Evolutionary conservation across 2,329 filamentous ascomycete species (phyloP).

Genomic region (Verticillium longisporum): DNA sequence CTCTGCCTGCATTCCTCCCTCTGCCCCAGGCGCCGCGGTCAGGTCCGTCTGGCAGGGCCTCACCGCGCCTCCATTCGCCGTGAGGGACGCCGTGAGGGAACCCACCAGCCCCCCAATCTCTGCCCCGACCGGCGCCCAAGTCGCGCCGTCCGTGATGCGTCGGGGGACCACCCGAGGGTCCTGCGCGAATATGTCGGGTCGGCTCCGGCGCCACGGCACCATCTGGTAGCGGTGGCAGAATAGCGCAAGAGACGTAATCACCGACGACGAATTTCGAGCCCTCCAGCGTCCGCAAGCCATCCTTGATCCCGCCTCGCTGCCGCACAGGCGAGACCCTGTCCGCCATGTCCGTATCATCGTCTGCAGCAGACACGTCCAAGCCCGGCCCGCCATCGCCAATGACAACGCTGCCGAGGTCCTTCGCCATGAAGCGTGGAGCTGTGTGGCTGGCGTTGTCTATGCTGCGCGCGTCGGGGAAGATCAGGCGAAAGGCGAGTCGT

Average conservation of each 20-base stretch:
- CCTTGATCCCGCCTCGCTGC: constrained; percentile 40
- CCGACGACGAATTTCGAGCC: constrained; percentile 81
- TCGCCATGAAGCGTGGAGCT: constrained; percentile 61
- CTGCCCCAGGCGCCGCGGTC: constrained; percentile 32
- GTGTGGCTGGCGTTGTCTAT: constrained; percentile 10
- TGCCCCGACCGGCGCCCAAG: constrained; percentile 23
- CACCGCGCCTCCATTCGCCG: constrained; percentile 63
- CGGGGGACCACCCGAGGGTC: not conserved
- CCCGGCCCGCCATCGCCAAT: constrained; percentile 50
- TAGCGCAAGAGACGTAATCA: constrained; percentile 79
- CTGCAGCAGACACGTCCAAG: constrained; percentile 16
- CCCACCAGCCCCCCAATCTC: constrained; percentile 27
- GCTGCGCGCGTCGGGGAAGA: constrained; percentile 66
- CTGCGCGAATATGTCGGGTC: constrained; percentile 14
- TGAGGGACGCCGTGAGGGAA: constrained; percentile 31
- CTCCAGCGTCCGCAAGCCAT: constrained; percentile 50
- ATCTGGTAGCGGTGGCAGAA: constrained; percentile 67
- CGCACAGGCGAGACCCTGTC: constrained; percentile 11
- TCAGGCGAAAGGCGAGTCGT: constrained; percentile 77
- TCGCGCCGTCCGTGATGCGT: not conserved
- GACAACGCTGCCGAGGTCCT: constrained; percentile 78
- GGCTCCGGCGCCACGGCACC: constrained; percentile 65
- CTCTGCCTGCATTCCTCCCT: constrained; percentile 20
- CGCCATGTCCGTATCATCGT: constrained; percentile 27
- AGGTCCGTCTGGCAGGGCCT: constrained; percentile 46